Percentiles rank a stretch among this genome's conserved stretches.
These are phyloP conservation scores for Claviceps sp. DNA, from an alignment of 2,329 filamentous ascomycete genomes.

Conservation along the genomic window DNA sequence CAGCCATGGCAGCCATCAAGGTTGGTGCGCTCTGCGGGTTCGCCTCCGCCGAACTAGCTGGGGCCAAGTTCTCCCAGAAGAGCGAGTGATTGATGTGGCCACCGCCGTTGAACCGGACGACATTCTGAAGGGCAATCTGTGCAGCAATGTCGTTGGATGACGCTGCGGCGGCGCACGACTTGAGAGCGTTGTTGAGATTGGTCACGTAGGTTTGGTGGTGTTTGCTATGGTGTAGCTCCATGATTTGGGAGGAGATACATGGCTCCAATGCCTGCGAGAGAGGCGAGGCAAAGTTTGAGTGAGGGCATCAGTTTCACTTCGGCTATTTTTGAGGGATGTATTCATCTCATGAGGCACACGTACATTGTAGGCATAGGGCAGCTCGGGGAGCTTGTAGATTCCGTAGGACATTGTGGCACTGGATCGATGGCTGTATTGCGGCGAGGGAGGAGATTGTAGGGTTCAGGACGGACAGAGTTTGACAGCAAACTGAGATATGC, in stretches of 20 bases:
- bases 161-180: constrained; percentile 43
- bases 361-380: constrained; percentile 61
- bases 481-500: background rate
- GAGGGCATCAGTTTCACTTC: constrained; percentile 23
- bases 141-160: constrained; percentile 43
- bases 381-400: constrained; percentile 46
- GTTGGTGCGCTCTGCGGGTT: constrained; percentile 34
- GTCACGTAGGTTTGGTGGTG: constrained; percentile 70
- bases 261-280: constrained; percentile 51
- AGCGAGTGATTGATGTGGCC: constrained; percentile 89
- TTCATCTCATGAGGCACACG: constrained; percentile 12
- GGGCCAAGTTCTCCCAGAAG: constrained; percentile 77
- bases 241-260: constrained; percentile 63
- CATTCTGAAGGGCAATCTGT: constrained; percentile 54
- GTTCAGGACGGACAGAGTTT: background rate
- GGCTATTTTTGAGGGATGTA: constrained; percentile 5
- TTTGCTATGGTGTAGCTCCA: constrained; percentile 69
- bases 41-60: constrained; percentile 43
- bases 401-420: constrained; percentile 20
- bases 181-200: constrained; percentile 56
- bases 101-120: constrained; percentile 78
- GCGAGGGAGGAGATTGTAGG: background rate
- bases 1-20: constrained; percentile 46
- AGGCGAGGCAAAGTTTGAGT: background rate
- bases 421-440: background rate